Base-by-base conservation (phyloP, 306 rosid species). In the Castanospermum australe region DNA sequence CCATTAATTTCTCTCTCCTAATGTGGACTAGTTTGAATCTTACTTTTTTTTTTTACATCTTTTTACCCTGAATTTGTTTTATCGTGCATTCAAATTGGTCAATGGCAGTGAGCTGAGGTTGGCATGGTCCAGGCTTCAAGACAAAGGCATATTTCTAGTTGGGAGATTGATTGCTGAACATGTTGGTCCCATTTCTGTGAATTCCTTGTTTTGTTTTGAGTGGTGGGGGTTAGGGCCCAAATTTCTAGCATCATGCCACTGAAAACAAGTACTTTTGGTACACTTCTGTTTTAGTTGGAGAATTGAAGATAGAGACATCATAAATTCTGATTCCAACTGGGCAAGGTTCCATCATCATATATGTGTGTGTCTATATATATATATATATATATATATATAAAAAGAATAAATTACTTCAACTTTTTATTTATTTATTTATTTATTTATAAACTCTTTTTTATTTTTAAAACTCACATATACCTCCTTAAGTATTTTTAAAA, bases 61-160 rank as follows among this genome's bases (percentile, higher is more conserved):
- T 12, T 14, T 5, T 25, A 4, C 9, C 41, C 21, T 7, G 3
- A 0, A 2, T 14, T 9, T 45, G 13, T 10, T 14, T 57, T 24
- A 45, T 67, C 48, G 15, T 18, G 52, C 22, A 8, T 28, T 75
- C 36, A 51, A 64, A 24, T 13, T 65, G 57, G 79, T 84, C 79
- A 80, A 84, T 75, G 79, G 5, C 32, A 59, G 48, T 5, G 6
- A 63, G 60, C 39, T 78, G n/a, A n/a, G n/a, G n/a, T n/a, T 57
- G 72, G 71, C 83, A 70, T 70, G 77, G 36, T 59, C 55, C 56
- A 69, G 45, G 83, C 78, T 79, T 79, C 45, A 47, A 60, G 71
- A 79, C 71, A 79, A 70, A 70, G 83, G 83, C 71, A 70, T 70
- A 45, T n/a, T n/a, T n/a, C 47, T 47, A 60, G 78, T 60, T 60